These are phyloP conservation scores for Talaromyces pinophilus DNA, from an alignment of 2,329 filamentous ascomycete species.

Conservation along the genomic window DNA sequence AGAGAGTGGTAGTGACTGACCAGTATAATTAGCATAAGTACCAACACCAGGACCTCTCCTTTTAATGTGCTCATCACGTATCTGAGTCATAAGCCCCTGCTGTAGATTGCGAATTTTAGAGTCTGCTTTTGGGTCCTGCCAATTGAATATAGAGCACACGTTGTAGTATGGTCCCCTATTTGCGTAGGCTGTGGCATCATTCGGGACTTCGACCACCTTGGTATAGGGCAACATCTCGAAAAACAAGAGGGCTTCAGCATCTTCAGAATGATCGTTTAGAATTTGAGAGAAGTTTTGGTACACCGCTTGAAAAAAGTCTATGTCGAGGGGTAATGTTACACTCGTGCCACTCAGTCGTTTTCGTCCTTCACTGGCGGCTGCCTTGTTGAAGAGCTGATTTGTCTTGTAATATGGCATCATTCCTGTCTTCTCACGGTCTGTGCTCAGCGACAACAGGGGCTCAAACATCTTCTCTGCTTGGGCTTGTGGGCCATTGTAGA, in stretches of 20 bases:
- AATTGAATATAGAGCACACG: constrained; percentile 9
- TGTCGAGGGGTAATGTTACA: constrained; percentile 46
- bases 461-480: constrained; percentile 42
- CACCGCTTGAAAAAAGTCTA: constrained; percentile 35
- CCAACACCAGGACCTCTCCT: constrained; percentile 55
- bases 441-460: constrained; percentile 40
- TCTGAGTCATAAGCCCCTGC: neutral
- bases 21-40: constrained; percentile 52
- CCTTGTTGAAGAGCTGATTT: constrained; percentile 44
- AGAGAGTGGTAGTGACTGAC: constrained; percentile 30
- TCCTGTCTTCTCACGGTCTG: constrained; percentile 40
- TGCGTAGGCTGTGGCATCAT: constrained; percentile 44
- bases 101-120: constrained; percentile 51
- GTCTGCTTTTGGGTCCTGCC: neutral
- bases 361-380: constrained; percentile 43
- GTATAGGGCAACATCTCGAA: constrained; percentile 49
- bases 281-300: constrained; percentile 35
- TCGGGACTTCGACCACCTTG: constrained; percentile 41
- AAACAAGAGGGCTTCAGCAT: constrained; percentile 36
- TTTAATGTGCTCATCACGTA: constrained; percentile 54
- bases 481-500: constrained; percentile 39
- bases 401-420: constrained; percentile 47
- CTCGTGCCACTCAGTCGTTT: constrained; percentile 50
- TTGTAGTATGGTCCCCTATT: constrained; percentile 11
- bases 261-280: constrained; percentile 32